Evolutionary conservation across 2,329 filamentous ascomycete species (phyloP).

Genomic region (Sarocladium oryzae): DNA sequence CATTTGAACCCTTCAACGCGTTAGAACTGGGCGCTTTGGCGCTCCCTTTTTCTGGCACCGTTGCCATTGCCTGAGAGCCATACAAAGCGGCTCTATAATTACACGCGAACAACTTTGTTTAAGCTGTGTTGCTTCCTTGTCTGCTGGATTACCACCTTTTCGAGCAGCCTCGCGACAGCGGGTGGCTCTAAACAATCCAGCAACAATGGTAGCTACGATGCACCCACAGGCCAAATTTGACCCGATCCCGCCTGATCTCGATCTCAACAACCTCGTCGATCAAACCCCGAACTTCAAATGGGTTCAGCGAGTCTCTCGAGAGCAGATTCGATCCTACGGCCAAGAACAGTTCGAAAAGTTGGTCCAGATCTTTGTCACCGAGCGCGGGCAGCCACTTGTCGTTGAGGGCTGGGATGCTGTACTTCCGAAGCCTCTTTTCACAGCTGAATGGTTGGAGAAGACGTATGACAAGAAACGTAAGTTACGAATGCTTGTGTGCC

Average conservation of each 20-base stretch:
- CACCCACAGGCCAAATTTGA: slow-evolving; percentile 87
- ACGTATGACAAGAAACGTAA: slow-evolving; percentile 74
- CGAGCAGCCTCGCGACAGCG: background rate
- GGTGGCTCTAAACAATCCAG: background rate
- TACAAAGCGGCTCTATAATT: too few species aligned
- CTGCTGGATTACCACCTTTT: background rate
- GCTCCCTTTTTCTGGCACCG: too few species aligned
- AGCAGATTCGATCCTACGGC: slow-evolving; percentile 71
- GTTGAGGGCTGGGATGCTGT: slow-evolving; percentile 80
- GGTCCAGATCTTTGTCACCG: slow-evolving; percentile 74
- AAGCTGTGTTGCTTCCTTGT: too few species aligned
- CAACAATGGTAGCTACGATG: slow-evolving; percentile 36
- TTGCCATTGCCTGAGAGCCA: too few species aligned
- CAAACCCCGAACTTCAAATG: slow-evolving; percentile 79
- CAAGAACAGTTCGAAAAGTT: slow-evolving; percentile 79
- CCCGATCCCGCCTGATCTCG: slow-evolving; percentile 79
- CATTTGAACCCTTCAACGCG: too few species aligned
- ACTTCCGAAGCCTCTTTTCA: slow-evolving; percentile 74
- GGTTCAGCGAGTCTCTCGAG: slow-evolving; percentile 71
- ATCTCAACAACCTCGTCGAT: slow-evolving; percentile 70
- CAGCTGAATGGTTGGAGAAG: slow-evolving; percentile 69
- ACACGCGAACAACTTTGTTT: too few species aligned
- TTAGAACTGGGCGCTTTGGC: too few species aligned
- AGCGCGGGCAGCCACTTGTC: slow-evolving; percentile 79
- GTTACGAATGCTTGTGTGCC: slow-evolving; percentile 19